These are phyloP conservation scores for Nicotiana knightiana DNA, from an alignment of 257 asterid species.

Conservation along the genomic window DNA sequence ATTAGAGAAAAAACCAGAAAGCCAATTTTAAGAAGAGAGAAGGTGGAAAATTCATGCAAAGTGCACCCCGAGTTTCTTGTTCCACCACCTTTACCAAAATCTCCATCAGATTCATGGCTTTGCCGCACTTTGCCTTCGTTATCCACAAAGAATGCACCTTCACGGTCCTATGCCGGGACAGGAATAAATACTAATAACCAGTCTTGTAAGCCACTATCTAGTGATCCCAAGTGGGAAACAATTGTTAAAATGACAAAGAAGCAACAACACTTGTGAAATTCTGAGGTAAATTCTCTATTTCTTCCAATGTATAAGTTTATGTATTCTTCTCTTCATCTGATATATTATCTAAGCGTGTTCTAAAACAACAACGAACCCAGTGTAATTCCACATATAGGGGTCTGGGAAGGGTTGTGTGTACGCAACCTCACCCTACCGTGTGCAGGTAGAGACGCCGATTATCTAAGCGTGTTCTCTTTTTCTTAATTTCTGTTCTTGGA, in stretches of 20 bases:
- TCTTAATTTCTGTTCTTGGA: not conserved
- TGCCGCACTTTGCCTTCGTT: constrained; percentile 73
- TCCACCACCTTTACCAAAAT: constrained; percentile 75
- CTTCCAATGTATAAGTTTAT: not conserved
- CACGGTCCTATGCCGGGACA: constrained; percentile 16
- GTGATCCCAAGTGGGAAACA: constrained; percentile 57
- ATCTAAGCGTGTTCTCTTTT: too few relatives aligned
- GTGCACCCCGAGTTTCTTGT: constrained; percentile 26
- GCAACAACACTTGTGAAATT: constrained; percentile 40
- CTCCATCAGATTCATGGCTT: constrained; percentile 93
- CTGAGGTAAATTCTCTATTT: constrained; percentile 37
- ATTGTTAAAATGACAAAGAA: constrained; percentile 46
- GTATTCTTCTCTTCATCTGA: not conserved
- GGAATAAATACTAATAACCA: constrained; percentile 24
- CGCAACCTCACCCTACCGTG: too few relatives aligned
- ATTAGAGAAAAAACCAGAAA: constrained; percentile 10
- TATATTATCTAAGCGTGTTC: too few relatives aligned
- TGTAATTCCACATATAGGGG: too few relatives aligned
- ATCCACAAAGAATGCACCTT: constrained; percentile 31
- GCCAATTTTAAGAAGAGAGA: constrained; percentile 13
- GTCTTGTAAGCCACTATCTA: constrained; percentile 24
- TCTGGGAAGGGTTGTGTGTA: too few relatives aligned
- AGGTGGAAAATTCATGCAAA: constrained; percentile 10
- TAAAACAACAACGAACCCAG: too few relatives aligned
- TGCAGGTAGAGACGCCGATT: too few relatives aligned